Evolutionary conservation across 257 asterid genomes (phyloP).

Genomic region (Anisodus acutangulus): DNA sequence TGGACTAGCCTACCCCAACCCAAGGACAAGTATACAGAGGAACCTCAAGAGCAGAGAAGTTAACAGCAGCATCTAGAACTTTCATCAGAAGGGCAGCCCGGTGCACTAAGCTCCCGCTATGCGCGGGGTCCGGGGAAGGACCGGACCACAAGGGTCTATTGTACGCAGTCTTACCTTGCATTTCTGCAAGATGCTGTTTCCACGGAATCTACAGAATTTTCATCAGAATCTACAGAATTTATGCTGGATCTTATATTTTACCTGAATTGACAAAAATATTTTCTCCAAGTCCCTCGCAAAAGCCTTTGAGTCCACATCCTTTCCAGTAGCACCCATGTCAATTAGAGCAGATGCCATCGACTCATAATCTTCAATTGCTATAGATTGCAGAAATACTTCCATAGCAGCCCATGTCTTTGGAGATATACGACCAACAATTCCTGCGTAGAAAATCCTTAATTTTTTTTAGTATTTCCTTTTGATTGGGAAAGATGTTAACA

Average conservation of each 20-base stretch:
- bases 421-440: slow-evolving; percentile 96
- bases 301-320: slow-evolving; percentile 69
- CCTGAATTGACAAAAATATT: slow-evolving; percentile 90
- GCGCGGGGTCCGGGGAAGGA: too few species aligned
- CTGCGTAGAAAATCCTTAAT: slow-evolving; percentile 47
- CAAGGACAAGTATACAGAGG: background rate
- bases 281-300: slow-evolving; percentile 86
- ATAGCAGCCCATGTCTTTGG: slow-evolving; percentile 96
- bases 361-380: slow-evolving; percentile 75
- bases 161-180: too few species aligned
- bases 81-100: background rate
- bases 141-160: too few species aligned
- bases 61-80: slow-evolving; percentile 13
- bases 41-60: background rate
- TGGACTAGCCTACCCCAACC: background rate
- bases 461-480: slow-evolving; percentile 23
- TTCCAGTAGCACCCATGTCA: slow-evolving; percentile 95
- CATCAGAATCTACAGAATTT: slow-evolving; percentile 16
- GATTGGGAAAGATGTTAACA: background rate
- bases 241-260: slow-evolving; percentile 35
- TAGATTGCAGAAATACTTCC: slow-evolving; percentile 83
- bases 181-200: too few species aligned
- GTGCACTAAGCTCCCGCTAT: background rate
- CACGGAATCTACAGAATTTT: background rate
- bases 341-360: slow-evolving; percentile 93